Evolutionary conservation across 2,329 filamentous ascomycete genomes (phyloP).

Genomic region (Dactylellina sp.): DNA sequence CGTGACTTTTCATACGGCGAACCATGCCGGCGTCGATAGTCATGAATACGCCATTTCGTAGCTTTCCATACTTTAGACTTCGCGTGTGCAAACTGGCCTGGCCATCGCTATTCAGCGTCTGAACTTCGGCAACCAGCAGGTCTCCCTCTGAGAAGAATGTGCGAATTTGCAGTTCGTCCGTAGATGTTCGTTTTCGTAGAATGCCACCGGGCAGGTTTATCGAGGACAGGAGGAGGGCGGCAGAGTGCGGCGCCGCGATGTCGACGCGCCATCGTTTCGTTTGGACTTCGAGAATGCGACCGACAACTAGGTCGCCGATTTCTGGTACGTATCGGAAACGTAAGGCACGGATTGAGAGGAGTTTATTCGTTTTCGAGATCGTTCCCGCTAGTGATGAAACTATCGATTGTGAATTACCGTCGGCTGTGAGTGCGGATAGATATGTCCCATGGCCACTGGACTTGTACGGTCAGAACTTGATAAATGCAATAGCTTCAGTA

Average conservation of each 20-base stretch:
- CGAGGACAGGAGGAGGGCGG: slow-evolving; percentile 82
- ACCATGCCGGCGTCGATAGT: slow-evolving; percentile 84
- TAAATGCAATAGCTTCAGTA: slow-evolving; percentile 19
- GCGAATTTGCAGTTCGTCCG: slow-evolving; percentile 95
- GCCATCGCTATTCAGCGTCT: slow-evolving; percentile 86
- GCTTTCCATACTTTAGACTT: slow-evolving; percentile 91
- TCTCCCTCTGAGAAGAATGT: slow-evolving; percentile 98
- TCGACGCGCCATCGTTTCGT: slow-evolving; percentile 94
- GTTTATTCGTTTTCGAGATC: slow-evolving; percentile 93
- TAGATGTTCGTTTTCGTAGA: slow-evolving; percentile 87
- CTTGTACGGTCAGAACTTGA: slow-evolving; percentile 58
- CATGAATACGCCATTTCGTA: slow-evolving; percentile 91
- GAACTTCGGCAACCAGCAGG: slow-evolving; percentile 92
- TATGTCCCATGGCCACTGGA: slow-evolving; percentile 91
- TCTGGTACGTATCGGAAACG: slow-evolving; percentile 94
- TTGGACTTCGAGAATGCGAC: slow-evolving; percentile 94
- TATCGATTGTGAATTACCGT: slow-evolving; percentile 69
- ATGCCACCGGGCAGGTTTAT: slow-evolving; percentile 97
- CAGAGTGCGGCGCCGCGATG: slow-evolving; percentile 86
- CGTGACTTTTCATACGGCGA: slow-evolving; percentile 83
- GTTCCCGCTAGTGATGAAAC: slow-evolving; percentile 90
- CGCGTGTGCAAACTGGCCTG: slow-evolving; percentile 89
- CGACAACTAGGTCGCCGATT: slow-evolving; percentile 94
- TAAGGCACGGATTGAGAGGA: slow-evolving; percentile 88
- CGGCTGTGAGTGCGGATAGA: slow-evolving; percentile 71